A percentile compares a stretch with the other conserved stretches of the same genome.
These are phyloP conservation scores for Plantago major DNA, from an alignment of 257 asterid genomes.

Conservation along the genomic window DNA sequence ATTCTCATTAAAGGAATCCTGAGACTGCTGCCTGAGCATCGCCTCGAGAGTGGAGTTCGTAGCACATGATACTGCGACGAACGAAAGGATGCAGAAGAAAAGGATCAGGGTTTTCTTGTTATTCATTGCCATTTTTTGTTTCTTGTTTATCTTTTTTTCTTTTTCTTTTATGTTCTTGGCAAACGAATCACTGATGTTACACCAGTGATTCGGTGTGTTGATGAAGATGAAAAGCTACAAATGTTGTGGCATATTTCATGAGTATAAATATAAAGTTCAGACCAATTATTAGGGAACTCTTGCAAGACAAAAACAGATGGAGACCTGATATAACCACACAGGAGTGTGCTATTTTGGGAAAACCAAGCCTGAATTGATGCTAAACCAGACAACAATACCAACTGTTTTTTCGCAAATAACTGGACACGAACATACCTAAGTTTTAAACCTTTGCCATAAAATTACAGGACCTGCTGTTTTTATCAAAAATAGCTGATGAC, in stretches of 20 bases:
- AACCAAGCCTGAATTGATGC: slow-evolving; percentile 19
- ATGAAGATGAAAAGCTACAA: slow-evolving; percentile 13
- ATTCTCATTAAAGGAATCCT: slow-evolving; percentile 42
- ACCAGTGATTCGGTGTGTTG: slow-evolving; percentile 36
- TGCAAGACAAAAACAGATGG: background rate
- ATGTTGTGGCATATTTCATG: slow-evolving; percentile 5
- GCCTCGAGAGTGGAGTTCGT: slow-evolving; percentile 45
- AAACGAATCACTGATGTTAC: slow-evolving; percentile 35
- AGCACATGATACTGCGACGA: slow-evolving; percentile 29
- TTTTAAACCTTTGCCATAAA: background rate
- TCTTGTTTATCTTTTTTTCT: background rate
- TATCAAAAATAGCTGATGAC: background rate
- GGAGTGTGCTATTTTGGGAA: slow-evolving; percentile 13
- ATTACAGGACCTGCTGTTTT: background rate
- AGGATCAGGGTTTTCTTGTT: slow-evolving; percentile 11
- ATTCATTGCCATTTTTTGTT: slow-evolving; percentile 22
- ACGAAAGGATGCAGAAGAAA: slow-evolving; percentile 19
- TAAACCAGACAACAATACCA: slow-evolving; percentile 14
- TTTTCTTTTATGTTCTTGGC: background rate
- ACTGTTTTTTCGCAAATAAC: background rate
- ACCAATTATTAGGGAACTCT: background rate
- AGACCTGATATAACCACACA: slow-evolving; percentile 10
- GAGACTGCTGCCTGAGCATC: slow-evolving; percentile 36
- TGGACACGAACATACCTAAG: background rate
- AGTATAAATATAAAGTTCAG: background rate